Base-by-base conservation (phyloP, 179 eudicot species). In the Camellia oleifera region DNA sequence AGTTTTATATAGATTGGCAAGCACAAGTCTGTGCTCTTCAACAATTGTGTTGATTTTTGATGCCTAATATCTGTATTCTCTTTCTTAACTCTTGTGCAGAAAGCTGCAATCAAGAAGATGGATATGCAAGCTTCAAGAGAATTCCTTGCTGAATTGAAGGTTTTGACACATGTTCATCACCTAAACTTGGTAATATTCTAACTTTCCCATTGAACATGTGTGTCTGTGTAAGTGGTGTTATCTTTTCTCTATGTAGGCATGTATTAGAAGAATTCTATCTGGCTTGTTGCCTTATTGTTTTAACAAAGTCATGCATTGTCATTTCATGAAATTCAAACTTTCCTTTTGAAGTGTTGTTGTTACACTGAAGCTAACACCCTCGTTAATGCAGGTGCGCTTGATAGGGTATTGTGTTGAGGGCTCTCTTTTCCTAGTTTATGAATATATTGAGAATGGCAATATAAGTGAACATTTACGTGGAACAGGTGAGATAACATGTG, bases 31-130 rank as follows among this genome's bases (percentile, higher is more conserved):
- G 1, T 1, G 40, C 40, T 32, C 40, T 48, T 4, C 52, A 7
- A 2, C 52, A 4, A 48, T 67, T 74, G 7, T 20, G 32, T 44
- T 58, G 6, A 73, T 52, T 32, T 56, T 6, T 53, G 44, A 42
- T 72, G 7, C 78, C 23, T 4, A 32, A 57, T 67, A 45, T 78
- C 63, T 62, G 12, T 40, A 45, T 50, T 18, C 53, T n/a, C 11
- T 78, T 74, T 58, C 52, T 7, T 48, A 48, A 48, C 7, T 48
- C 52, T 48, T 48, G 4, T 86, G 73, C 89, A 91, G 97, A 92
- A 86, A 88, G 92, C 92, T 64, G 97, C 97, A 78, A 88, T 92
- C 64, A 92, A 92, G 86, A 92, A 91, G 87, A 92, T 92, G 97
- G 95, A 85, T 82, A 87, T 91, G 92, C 89, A 88, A 84, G 97